Evolutionary conservation across 2,329 filamentous ascomycete genomes (phyloP).

Genomic region (Fusarium kyushuense): DNA sequence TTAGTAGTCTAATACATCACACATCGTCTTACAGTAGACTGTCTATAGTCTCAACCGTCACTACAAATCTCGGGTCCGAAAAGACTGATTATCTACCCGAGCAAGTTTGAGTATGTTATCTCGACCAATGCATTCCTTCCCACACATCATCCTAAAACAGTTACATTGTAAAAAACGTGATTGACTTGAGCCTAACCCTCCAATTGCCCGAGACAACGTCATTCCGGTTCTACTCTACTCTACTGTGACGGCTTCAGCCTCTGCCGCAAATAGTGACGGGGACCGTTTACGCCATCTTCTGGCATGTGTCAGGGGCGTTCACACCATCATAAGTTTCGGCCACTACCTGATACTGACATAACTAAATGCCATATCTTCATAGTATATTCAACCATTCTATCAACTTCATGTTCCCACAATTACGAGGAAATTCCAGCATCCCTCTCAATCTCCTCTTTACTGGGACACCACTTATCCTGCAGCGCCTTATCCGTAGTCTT

Average conservation of each 20-base stretch:
- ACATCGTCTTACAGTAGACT: not conserved
- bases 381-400: not conserved
- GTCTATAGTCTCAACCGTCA: not conserved
- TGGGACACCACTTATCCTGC: slow-evolving; percentile 65
- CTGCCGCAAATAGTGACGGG: not conserved
- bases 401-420: not conserved
- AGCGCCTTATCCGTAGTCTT: slow-evolving; percentile 59
- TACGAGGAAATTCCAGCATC: slow-evolving; percentile 51
- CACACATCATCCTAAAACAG: not conserved
- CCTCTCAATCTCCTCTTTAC: slow-evolving; percentile 61
- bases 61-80: not conserved
- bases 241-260: not conserved
- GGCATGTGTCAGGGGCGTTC: not conserved
- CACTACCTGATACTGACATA: not conserved
- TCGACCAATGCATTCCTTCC: not conserved
- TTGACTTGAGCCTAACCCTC: not conserved
- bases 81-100: not conserved
- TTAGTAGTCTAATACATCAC: not conserved
- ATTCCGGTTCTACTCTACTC: not conserved
- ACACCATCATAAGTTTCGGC: not conserved
- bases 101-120: not conserved
- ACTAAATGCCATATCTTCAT: not conserved
- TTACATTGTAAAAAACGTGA: not conserved
- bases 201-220: not conserved
- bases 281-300: not conserved